These are phyloP conservation scores for Juglanconis oblonga DNA, from an alignment of 2,329 filamentous ascomycete genomes.

Conservation along the genomic window DNA sequence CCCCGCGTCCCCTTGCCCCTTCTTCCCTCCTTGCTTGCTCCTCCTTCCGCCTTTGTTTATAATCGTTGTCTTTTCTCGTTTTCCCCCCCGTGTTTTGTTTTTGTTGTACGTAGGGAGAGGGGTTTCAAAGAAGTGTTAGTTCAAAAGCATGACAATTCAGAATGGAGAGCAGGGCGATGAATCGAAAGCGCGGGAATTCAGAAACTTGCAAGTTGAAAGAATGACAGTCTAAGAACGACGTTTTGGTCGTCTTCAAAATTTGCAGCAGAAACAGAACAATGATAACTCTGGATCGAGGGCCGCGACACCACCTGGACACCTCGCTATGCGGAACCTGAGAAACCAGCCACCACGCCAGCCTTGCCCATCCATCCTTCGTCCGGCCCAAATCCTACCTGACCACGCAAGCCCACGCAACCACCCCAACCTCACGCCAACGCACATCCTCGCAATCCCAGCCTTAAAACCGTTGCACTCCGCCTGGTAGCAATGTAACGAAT, in stretches of 20 bases:
- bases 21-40: too few relatives aligned
- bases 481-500: not conserved
- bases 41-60: too few relatives aligned
- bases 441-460: not conserved
- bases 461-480: not conserved
- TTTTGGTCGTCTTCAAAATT: not conserved
- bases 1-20: too few relatives aligned
- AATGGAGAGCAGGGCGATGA: not conserved
- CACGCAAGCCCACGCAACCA: not conserved
- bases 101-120: too few relatives aligned
- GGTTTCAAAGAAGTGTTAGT: too few relatives aligned
- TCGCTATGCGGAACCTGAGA: not conserved
- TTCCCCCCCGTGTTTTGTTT: too few relatives aligned
- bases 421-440: too few relatives aligned
- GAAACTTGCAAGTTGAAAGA: not conserved
- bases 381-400: not conserved
- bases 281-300: not conserved
- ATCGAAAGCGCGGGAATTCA: not conserved
- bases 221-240: not conserved
- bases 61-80: too few relatives aligned
- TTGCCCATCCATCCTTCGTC: not conserved
- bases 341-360: not conserved
- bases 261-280: not conserved
- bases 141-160: not conserved
- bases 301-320: not conserved